Percentiles rank a stretch among this genome's conserved stretches.
These are phyloP conservation scores for Linum usitatissimum DNA, from an alignment of 345 rosid species.

Conservation along the genomic window DNA sequence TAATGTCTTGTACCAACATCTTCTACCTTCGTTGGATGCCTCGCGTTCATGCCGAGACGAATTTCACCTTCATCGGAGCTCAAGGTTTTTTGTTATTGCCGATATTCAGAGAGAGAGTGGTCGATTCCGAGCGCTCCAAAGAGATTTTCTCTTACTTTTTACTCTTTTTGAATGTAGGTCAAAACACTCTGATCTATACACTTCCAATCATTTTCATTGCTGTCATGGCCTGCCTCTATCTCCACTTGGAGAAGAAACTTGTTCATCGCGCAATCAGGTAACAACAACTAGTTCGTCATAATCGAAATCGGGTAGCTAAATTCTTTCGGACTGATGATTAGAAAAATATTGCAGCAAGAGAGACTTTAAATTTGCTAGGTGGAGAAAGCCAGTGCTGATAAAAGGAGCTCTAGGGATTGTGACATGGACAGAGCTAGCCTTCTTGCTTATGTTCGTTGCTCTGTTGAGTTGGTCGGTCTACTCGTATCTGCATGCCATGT, in stretches of 20 bases:
- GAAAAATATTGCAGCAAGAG: neutral
- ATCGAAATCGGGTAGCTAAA: neutral
- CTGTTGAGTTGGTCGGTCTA: conserved; percentile 15
- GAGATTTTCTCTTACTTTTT: too few relatives aligned
- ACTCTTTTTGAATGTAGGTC: conserved; percentile 24
- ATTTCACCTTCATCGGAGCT: conserved; percentile 43
- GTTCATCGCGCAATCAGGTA: conserved; percentile 7
- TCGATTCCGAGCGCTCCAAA: too few relatives aligned
- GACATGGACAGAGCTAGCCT: conserved; percentile 11
- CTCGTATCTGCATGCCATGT: conserved; percentile 15
- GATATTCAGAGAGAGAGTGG: neutral
- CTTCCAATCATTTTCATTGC: conserved; percentile 59
- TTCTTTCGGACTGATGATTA: neutral
- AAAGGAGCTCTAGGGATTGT: conserved; percentile 20
- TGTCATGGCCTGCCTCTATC: conserved; percentile 40
- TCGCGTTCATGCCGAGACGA: conserved; percentile 23
- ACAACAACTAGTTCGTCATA: neutral
- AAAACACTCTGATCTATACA: conserved; percentile 33
- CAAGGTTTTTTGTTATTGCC: conserved; percentile 30
- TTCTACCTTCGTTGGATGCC: conserved; percentile 34
- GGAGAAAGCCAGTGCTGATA: conserved; percentile 9
- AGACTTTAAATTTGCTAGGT: neutral
- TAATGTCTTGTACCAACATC: conserved; percentile 51
- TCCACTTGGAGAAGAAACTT: conserved; percentile 40
- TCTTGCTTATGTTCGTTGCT: conserved; percentile 12